phyloP scores from a whole-genome alignment of 2,329 filamentous ascomycete species.

The Didymella exigua region DNA sequence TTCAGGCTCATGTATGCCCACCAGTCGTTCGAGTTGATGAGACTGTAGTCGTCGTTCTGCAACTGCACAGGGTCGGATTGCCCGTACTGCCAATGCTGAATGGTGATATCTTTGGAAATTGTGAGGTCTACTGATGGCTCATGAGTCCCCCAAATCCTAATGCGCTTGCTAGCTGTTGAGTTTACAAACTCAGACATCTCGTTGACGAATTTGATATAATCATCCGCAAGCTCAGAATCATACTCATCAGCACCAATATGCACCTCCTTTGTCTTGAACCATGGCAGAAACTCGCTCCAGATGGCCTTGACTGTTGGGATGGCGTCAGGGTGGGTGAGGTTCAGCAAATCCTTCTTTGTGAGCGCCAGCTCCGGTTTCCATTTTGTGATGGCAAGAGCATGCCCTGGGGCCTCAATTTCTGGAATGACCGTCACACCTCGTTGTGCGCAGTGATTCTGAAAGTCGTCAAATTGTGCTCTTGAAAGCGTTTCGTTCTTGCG shows the following conservation, averaged over 20 bases:
- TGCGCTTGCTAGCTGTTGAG: slow-evolving; percentile 37
- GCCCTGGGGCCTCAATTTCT: slow-evolving; percentile 48
- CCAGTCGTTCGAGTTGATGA: slow-evolving; percentile 58
- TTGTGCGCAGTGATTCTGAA: slow-evolving; percentile 43
- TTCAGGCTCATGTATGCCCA: slow-evolving; percentile 63
- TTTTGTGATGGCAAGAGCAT: slow-evolving; percentile 46
- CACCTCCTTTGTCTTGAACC: slow-evolving; percentile 48
- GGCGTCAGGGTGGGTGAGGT: slow-evolving; percentile 45
- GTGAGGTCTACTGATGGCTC: slow-evolving; percentile 50
- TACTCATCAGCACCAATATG: slow-evolving; percentile 50
- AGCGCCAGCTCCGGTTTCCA: slow-evolving; percentile 49
- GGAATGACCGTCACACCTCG: slow-evolving; percentile 46
- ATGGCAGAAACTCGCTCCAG: slow-evolving; percentile 48
- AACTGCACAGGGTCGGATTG: slow-evolving; percentile 55
- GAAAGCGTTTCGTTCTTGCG: slow-evolving; percentile 47
- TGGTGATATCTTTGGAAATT: slow-evolving; percentile 49
- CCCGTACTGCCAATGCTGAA: slow-evolving; percentile 58
- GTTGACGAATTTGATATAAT: slow-evolving; percentile 48
- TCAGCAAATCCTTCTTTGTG: slow-evolving; percentile 44
- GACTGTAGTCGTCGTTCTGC: slow-evolving; percentile 44
- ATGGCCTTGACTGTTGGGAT: slow-evolving; percentile 46
- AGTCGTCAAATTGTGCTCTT: slow-evolving; percentile 43
- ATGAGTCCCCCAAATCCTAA: slow-evolving; percentile 51
- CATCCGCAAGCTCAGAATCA: slow-evolving; percentile 40
- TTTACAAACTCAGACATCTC: slow-evolving; percentile 44